Percentiles rank a stretch among this genome's conserved stretches.
Evolutionary conservation across 2,329 filamentous ascomycete species (phyloP).

Genomic region (Alternaria atra): DNA sequence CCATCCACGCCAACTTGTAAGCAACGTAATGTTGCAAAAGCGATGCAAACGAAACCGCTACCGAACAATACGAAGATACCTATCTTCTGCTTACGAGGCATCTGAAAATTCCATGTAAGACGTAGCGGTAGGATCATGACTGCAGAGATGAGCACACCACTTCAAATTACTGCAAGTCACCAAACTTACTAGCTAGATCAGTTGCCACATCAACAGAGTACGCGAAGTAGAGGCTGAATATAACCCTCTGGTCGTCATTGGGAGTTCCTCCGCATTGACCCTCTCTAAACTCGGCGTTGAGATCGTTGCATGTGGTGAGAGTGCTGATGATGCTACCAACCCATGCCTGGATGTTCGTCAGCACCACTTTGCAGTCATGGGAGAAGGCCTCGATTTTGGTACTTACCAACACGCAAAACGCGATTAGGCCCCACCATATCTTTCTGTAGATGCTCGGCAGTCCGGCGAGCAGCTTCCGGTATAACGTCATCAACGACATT

Average conservation of each 20-base stretch:
- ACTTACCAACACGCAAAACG: conserved; percentile 31
- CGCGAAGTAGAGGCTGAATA: conserved; percentile 46
- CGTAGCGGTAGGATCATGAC: conserved; percentile 50
- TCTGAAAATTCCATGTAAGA: conserved; percentile 49
- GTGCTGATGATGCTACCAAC: conserved; percentile 49
- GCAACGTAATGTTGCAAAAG: conserved; percentile 35
- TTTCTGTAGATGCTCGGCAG: conserved; percentile 36
- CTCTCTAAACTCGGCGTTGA: conserved; percentile 49
- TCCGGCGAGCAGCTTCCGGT: conserved; percentile 42
- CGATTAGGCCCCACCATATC: conserved; percentile 50
- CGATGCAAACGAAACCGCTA: conserved; percentile 26
- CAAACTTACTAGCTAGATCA: conserved; percentile 41
- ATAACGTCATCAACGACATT: conserved; percentile 44
- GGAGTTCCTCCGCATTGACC: conserved; percentile 33
- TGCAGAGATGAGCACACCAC: conserved; percentile 12
- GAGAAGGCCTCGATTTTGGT: not conserved
- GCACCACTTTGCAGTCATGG: not conserved
- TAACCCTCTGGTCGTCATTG: conserved; percentile 19
- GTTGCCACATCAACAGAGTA: conserved; percentile 48
- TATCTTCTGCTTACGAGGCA: conserved; percentile 43
- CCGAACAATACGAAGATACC: conserved; percentile 41
- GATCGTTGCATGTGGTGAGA: conserved; percentile 48
- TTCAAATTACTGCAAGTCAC: not conserved
- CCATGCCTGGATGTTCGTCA: conserved; percentile 35
- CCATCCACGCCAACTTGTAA: conserved; percentile 43